Evolutionary conservation across 208 protist genomes (phyloP).

Genomic region (Crithidia expoeki): DNA sequence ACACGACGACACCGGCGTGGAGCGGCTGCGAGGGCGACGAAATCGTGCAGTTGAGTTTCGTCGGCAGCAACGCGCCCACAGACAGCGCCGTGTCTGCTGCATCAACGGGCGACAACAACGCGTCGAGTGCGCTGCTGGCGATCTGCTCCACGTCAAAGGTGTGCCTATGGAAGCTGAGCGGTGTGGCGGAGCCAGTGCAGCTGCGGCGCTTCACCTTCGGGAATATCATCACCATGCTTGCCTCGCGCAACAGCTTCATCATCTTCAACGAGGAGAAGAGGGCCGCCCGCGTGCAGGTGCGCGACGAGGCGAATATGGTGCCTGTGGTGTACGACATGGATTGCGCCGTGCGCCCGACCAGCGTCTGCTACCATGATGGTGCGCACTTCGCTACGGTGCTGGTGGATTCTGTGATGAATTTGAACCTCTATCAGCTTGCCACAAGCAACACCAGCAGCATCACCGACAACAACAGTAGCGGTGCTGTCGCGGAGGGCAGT

Average conservation of each 20-base stretch:
- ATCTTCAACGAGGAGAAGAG: constrained; percentile 70
- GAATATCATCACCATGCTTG: constrained; percentile 61
- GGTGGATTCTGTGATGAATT: constrained; percentile 36
- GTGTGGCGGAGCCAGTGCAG: constrained; percentile 68
- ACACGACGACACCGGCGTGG: constrained; percentile 83
- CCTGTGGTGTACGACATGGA: constrained; percentile 46
- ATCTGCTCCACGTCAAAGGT: constrained; percentile 39
- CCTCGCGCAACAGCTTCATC: constrained; percentile 65
- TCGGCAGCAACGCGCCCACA: constrained; percentile 36
- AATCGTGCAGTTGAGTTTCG: constrained; percentile 63
- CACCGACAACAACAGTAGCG: constrained; percentile 24
- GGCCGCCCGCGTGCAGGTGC: constrained; percentile 52
- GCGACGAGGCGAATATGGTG: constrained; percentile 25
- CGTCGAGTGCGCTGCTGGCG: constrained; percentile 59
- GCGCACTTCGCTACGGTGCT: constrained; percentile 46
- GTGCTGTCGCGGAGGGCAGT: neutral
- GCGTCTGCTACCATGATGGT: constrained; percentile 74
- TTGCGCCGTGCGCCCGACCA: constrained; percentile 33
- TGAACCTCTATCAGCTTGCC: constrained; percentile 55
- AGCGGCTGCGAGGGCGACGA: constrained; percentile 58
- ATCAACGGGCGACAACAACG: constrained; percentile 7
- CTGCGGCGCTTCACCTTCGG: constrained; percentile 67
- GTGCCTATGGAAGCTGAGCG: constrained; percentile 78
- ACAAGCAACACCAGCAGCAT: constrained; percentile 17
- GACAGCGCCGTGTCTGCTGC: constrained; percentile 6